Percentiles rank a stretch among this genome's conserved stretches.
Conservation (phyloP, 148 eudicot genomes). For the Cornus florida region DNA sequence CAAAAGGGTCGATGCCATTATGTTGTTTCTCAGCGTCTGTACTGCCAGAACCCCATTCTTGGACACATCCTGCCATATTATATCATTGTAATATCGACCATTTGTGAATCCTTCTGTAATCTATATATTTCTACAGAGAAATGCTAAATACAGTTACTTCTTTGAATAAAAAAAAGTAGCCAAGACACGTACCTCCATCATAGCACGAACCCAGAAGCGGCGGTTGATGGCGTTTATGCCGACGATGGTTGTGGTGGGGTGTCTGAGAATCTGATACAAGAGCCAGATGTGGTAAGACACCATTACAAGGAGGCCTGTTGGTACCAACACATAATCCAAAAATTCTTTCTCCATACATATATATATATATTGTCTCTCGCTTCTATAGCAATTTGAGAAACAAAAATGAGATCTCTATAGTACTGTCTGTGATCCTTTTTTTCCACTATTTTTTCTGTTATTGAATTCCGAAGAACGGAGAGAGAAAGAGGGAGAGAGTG, state of each 20-base stretch:
- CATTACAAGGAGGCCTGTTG: conserved; percentile 61
- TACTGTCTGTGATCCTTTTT: not conserved
- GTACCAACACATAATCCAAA: conserved; percentile 69
- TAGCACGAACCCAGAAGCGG: conserved; percentile 78
- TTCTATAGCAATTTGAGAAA: too few relatives aligned
- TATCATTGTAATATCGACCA: too few relatives aligned
- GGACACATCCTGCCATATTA: conserved; percentile 51
- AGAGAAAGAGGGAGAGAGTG: not conserved
- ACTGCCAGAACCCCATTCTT: conserved; percentile 85
- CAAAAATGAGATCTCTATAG: too few relatives aligned
- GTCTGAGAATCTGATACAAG: conserved; percentile 40
- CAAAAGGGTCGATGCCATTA: conserved; percentile 92
- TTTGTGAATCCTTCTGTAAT: too few relatives aligned
- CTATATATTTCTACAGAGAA: too few relatives aligned
- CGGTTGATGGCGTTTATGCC: conserved; percentile 83
- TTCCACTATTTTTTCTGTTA: too few relatives aligned
- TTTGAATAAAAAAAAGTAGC: too few relatives aligned
- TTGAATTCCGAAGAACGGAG: too few relatives aligned
- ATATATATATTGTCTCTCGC: not conserved
- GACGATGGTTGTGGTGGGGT: conserved; percentile 61
- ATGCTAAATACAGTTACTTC: too few relatives aligned
- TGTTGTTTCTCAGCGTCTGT: conserved; percentile 89
- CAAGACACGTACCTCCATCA: conserved; percentile 68
- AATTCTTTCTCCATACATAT: conserved; percentile 32
- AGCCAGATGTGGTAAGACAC: conserved; percentile 65